Base-by-base conservation (phyloP, 768 basidiomycete species). In the Boletus speciosus region DNA sequence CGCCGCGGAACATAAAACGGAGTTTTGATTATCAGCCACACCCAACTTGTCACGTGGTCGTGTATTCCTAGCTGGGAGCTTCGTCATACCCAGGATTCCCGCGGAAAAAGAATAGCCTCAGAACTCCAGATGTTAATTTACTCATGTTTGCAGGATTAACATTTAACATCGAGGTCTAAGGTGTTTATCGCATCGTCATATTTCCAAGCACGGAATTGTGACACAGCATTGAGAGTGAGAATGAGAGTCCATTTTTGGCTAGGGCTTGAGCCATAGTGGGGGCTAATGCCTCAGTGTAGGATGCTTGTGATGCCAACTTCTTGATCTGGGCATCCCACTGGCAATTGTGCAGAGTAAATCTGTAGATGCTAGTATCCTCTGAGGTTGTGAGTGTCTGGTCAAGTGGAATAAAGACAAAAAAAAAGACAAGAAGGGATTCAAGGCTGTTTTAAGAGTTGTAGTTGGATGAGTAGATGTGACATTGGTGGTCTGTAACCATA, bases 161-260 rank as follows among this genome's bases (percentile, higher is more conserved):
- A 59, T 98, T 19, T 19, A 19, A 19, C 19, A 19, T 19, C 88
- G 39, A 96, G 84, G 40, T 88, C 83, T 44, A 94, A 81, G 68
- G 85, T 81, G 64, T 97, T 86, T 54, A 98, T 86, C 1, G 96
- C 94, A 1, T 76, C 72, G 56, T 90, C 86, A 63, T 83, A 95
- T 53, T 84, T 78, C 9, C 78, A 80, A 7, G 76, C 72, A 4
- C 81, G 78, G 70, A 95, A 95, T 55, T 87, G 81, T 0, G 87
- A 76, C 0, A 97, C 85, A 0, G 93, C 93, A 49, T 90, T 80
- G 19, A 98, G 77, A 2, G 83, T 81, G 5, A 85, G 82, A 29
- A 93, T 81, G 10, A 78, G 77, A 4, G 77, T 81, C 36, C 75
- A 71, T 41, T 86, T 75, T 0, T 58, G 56, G 31, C 57, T 59